Base-by-base conservation (phyloP, 108 stramenopile genomes). In the Nitzschia putrida region DNA sequence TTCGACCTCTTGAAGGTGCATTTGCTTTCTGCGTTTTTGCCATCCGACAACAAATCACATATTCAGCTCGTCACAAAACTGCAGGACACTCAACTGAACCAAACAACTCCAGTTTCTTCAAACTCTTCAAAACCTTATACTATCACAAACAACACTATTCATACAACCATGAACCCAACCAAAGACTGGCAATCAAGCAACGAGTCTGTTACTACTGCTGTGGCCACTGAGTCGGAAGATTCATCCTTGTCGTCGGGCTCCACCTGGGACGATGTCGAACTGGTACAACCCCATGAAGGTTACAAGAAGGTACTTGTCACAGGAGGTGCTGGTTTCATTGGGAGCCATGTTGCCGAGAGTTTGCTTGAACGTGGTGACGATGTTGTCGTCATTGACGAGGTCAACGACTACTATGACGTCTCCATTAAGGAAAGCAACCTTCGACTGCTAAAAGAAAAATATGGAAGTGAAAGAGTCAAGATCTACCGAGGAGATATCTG, bases 401-500 rank as follows among this genome's bases (percentile, higher is more conserved):
- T 99, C 81, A 99, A 99, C 69, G 95, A 97, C 61, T 99, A 99
- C 80, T 99, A 99, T 66, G 97, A 97, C 69, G 90, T 94, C 6
- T 52, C 61, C 44, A 81, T 95, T 73, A 99, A 99, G 89, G 86
- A 93, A 52, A 64, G 77, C 53, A 99, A 98, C 77, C 71, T 99
- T 21, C 63, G 59, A 13, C 74, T 84, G 41, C 81, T 98, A 9
- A 66, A 61, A 37, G 76, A 78, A 18, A 67, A 84, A 16, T 87
- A 74, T 25, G 69, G 73, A 0, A 64, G 73, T 14, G 52, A 83
- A 14, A 63, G 85, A 18, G 75, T 91, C 14, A 54, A 70, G 22
- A 81, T 93, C 49, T 91, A 91, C 71, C 71, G 81, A 23, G 97
- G 95, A 16, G 98, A 99, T 68, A 95, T 97, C 43, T 95, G 95